Evolutionary conservation across 2,329 filamentous ascomycete genomes (phyloP), one percentile per base, ranked within the genome.

Genomic region (Cordyceps farinosa): DNA sequence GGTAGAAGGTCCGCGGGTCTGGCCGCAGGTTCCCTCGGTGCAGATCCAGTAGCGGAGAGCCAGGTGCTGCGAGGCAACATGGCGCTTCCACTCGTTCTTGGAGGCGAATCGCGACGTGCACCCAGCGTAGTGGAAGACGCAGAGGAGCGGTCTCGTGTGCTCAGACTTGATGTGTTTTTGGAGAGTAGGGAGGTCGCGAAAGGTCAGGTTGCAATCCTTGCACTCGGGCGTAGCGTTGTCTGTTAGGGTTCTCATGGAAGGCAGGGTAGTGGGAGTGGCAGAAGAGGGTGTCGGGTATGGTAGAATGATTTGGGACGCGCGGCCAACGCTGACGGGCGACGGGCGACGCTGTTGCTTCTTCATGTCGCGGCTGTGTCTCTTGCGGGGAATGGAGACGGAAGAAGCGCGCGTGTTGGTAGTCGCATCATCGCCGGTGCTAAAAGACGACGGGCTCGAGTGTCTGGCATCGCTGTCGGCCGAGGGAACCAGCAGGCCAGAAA

Each of bases 11-110:
- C 69, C 72, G 30, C 70, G 71, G 11, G 71, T 68, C 32, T 76
- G 71, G 17, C 73, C 75, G 72, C 86, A 89, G 8, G 75, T 71
- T 65, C 85, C 89, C 38, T 89, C 79, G 67, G 87, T 83, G 77
- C 93, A 98, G 63, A 89, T 81, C 85, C 88, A 97, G 76, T 87
- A 90, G 51, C 84, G 79, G 3, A 91, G 80, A 61, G 88, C 84
- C 29, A 97, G 80, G 71, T 98, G 94, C 71, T 96, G 90, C 0
- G 89, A 90, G 38, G 81, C 79, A 69, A 94, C 86, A 72, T 98
- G 94, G 0, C 94, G 87, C 75, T 97, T 97, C 94, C 94, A 97
- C 74, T 97, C 93, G 72, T 97, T 97, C 78, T 96, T 97, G 68
- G 84, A 88, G 3, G 84, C 82, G 71, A 97, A 97, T 0, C 82